Percentiles rank a stretch among this genome's conserved stretches.
These are phyloP conservation scores for Tricholoma hemisulphureum DNA, from an alignment of 768 basidiomycete genomes.

Conservation along the genomic window DNA sequence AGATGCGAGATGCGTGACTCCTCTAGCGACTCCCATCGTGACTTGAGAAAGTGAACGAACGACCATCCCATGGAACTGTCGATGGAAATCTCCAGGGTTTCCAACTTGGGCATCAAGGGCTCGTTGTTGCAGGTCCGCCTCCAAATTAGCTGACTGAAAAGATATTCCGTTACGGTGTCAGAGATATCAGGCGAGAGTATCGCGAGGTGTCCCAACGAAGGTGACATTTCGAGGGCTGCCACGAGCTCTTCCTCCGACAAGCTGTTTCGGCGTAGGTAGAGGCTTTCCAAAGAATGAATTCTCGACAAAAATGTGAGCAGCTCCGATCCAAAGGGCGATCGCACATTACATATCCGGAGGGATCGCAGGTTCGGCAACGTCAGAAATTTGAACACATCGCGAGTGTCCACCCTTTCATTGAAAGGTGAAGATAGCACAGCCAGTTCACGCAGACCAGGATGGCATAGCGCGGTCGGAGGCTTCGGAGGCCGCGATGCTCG, in stretches of 20 bases:
- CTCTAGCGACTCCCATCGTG: constrained; percentile 19
- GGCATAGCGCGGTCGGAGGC: constrained; percentile 19
- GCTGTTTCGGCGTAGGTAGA: constrained; percentile 40
- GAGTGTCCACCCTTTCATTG: constrained; percentile 35
- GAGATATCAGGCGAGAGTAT: constrained; percentile 29
- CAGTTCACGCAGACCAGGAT: constrained; percentile 32
- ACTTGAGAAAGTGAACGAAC: constrained; percentile 38
- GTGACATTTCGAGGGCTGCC: constrained; percentile 30
- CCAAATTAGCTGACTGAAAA: constrained; percentile 37
- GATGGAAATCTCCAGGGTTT: constrained; percentile 37
- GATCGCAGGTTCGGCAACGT: constrained; percentile 34
- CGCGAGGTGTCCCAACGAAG: constrained; percentile 33
- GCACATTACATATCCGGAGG: constrained; percentile 40
- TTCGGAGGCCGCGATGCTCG: constrained; percentile 3
- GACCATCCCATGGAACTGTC: constrained; percentile 30
- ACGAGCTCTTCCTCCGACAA: constrained; percentile 34
- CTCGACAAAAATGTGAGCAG: constrained; percentile 35
- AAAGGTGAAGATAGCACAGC: constrained; percentile 38
- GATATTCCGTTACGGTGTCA: constrained; percentile 32
- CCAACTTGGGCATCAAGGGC: constrained; percentile 32
- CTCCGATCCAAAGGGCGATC: constrained; percentile 30
- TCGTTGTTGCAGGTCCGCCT: constrained; percentile 25
- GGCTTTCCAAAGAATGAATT: constrained; percentile 29
- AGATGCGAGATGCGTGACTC: constrained; percentile 10
- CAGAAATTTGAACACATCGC: constrained; percentile 35